Percentiles rank a stretch among this genome's conserved stretches.
phyloP scores from a whole-genome alignment of 306 rosid species.

The Adenanthera pavonina region DNA sequence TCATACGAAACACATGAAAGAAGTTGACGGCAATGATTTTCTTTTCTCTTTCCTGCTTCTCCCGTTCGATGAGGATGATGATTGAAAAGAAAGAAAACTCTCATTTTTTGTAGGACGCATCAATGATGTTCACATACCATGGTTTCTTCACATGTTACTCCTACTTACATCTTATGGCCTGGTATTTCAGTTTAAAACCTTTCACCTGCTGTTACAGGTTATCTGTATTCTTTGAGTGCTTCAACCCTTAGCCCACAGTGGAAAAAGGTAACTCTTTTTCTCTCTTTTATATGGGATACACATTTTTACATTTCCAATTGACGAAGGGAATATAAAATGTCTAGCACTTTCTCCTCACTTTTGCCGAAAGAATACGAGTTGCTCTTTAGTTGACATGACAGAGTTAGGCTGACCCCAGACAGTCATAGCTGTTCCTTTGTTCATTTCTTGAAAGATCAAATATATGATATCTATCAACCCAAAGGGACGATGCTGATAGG shows the following conservation, averaged over 20 bases:
- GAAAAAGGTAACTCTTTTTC: slow-evolving; percentile 59
- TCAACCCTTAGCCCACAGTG: slow-evolving; percentile 85
- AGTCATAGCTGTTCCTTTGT: background rate
- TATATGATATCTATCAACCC: background rate
- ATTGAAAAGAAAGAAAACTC: background rate
- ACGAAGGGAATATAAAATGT: slow-evolving; percentile 3
- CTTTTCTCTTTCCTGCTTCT: slow-evolving; percentile 23
- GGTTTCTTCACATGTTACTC: slow-evolving; percentile 1
- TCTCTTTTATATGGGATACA: slow-evolving; percentile 7
- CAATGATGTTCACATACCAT: slow-evolving; percentile 26
- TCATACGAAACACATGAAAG: slow-evolving; percentile 24
- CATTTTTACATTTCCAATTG: background rate
- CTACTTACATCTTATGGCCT: slow-evolving; percentile 5
- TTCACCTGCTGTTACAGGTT: slow-evolving; percentile 64
- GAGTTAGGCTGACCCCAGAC: background rate
- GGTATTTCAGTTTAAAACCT: slow-evolving; percentile 35
- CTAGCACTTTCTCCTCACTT: background rate
- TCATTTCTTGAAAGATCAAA: background rate
- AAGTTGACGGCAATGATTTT: slow-evolving; percentile 36
- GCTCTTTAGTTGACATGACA: slow-evolving; percentile 17
- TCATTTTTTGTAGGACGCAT: slow-evolving; percentile 6
- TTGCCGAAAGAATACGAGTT: background rate
- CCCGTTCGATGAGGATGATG: slow-evolving; percentile 7
- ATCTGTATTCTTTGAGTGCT: slow-evolving; percentile 81
- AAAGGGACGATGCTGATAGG: background rate